Percentiles rank a stretch among this genome's conserved stretches.
These are phyloP conservation scores for Epicoccum sorghinum DNA, from an alignment of 2,329 filamentous ascomycete species.

Conservation along the genomic window DNA sequence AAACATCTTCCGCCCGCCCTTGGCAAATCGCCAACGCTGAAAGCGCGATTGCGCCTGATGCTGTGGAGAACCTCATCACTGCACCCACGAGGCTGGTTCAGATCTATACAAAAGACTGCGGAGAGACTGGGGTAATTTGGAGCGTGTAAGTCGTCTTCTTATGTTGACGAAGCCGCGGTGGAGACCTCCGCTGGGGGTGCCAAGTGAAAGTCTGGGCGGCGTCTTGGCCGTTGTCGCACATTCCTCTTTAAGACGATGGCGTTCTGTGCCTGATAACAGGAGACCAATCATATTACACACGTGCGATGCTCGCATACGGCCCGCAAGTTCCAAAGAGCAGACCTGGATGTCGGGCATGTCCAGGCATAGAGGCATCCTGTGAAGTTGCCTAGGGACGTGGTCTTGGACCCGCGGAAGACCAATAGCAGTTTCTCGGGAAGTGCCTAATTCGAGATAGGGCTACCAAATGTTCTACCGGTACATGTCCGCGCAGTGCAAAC, in stretches of 20 bases:
- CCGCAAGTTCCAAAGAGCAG: constrained; percentile 11
- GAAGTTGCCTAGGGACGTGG: constrained; percentile 10
- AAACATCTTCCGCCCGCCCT: constrained; percentile 34
- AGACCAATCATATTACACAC: constrained; percentile 36
- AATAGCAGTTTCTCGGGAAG: not conserved
- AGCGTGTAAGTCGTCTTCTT: constrained; percentile 16
- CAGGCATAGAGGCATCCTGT: not conserved
- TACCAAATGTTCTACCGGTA: not conserved
- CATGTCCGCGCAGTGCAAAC: not conserved
- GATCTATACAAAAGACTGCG: not conserved
- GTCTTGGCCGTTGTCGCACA: constrained; percentile 21
- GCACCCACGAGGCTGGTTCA: not conserved
- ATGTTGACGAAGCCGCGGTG: constrained; percentile 22
- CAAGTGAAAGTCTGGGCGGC: constrained; percentile 29
- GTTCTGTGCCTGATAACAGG: constrained; percentile 30
- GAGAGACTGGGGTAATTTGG: constrained; percentile 1
- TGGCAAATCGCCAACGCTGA: constrained; percentile 23
- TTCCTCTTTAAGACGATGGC: constrained; percentile 28
- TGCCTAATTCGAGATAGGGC: not conserved
- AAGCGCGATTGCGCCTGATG: constrained; percentile 26
- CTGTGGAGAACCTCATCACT: constrained; percentile 33
- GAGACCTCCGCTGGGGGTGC: constrained; percentile 26
- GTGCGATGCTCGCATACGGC: constrained; percentile 23
- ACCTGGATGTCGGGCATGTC: constrained; percentile 24
- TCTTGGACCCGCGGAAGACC: not conserved